Evolutionary conservation across 129 eudicot genomes (phyloP).

Genomic region (Silybum marianum): DNA sequence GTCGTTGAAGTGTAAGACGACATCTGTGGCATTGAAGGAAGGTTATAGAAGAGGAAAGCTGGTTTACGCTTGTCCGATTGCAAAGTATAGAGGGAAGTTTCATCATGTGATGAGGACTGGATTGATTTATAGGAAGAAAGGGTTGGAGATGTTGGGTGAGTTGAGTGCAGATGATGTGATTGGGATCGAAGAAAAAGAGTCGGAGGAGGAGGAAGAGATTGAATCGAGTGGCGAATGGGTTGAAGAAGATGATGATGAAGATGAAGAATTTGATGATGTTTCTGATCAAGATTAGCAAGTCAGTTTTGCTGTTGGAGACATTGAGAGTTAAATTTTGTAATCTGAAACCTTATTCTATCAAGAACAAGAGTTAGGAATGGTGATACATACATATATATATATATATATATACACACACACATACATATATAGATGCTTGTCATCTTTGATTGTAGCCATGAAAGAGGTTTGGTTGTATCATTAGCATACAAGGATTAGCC

Average conservation of each 20-base stretch:
- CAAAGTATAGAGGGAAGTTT: slow-evolving; percentile 68
- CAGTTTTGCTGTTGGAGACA: background rate
- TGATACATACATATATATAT: background rate
- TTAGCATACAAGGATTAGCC: background rate
- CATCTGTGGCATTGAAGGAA: slow-evolving; percentile 77
- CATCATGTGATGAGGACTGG: slow-evolving; percentile 89
- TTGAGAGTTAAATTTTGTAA: background rate
- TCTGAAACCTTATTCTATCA: background rate
- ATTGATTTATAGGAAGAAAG: slow-evolving; percentile 70
- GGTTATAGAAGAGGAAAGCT: slow-evolving; percentile 77
- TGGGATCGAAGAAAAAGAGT: slow-evolving; percentile 33
- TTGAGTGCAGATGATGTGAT: slow-evolving; percentile 40
- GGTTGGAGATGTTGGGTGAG: slow-evolving; percentile 55
- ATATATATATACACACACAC: too few species aligned
- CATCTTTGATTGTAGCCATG: slow-evolving; percentile 15
- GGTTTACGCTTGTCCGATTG: slow-evolving; percentile 62
- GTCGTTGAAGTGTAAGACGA: slow-evolving; percentile 90
- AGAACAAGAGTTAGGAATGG: slow-evolving; percentile 7
- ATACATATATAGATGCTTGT: background rate
- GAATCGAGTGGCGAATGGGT: slow-evolving; percentile 57
- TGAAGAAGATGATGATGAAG: slow-evolving; percentile 52
- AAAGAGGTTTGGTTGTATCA: background rate
- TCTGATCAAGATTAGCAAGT: slow-evolving; percentile 45
- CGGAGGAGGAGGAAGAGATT: slow-evolving; percentile 59
- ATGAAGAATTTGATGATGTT: slow-evolving; percentile 38